These are phyloP conservation scores for Neofusicoccum kwambonambiense DNA, from an alignment of 2,329 filamentous ascomycete species.

Conservation along the genomic window DNA sequence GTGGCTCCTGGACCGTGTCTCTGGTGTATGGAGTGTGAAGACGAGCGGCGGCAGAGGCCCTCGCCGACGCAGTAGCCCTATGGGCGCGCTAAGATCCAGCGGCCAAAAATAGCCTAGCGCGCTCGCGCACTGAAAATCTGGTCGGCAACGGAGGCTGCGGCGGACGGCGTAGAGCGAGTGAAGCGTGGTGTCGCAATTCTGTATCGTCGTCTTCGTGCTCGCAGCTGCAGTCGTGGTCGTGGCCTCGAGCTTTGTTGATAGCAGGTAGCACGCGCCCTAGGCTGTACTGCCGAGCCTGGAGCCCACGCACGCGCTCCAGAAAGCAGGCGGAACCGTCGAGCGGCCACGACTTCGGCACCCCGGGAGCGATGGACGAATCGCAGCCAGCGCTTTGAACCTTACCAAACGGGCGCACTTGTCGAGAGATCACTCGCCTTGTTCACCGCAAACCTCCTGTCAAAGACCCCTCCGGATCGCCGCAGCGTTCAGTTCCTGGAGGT, in stretches of 20 bases:
- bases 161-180: background rate
- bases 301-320: constrained; percentile 1
- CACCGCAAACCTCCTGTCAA: constrained; percentile 14
- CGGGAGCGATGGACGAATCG: background rate
- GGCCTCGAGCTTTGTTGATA: background rate
- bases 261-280: constrained; percentile 4
- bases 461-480: constrained; percentile 13
- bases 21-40: constrained; percentile 15
- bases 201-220: background rate
- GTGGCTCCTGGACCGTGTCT: constrained; percentile 16
- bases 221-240: background rate
- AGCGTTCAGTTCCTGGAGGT: constrained; percentile 9
- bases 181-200: background rate
- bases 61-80: constrained; percentile 11
- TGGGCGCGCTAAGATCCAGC: constrained; percentile 11
- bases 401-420: background rate
- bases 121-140: background rate
- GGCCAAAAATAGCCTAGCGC: constrained; percentile 10
- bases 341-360: constrained; percentile 6
- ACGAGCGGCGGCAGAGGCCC: constrained; percentile 9
- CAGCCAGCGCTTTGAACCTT: background rate
- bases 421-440: background rate
- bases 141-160: background rate
- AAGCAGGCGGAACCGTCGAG: background rate
- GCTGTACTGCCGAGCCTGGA: constrained; percentile 9